A percentile compares a stretch with the other conserved stretches of the same genome.
These are phyloP conservation scores for Patellifolia procumbens DNA, from an alignment of 179 eudicot species.

Conservation along the genomic window DNA sequence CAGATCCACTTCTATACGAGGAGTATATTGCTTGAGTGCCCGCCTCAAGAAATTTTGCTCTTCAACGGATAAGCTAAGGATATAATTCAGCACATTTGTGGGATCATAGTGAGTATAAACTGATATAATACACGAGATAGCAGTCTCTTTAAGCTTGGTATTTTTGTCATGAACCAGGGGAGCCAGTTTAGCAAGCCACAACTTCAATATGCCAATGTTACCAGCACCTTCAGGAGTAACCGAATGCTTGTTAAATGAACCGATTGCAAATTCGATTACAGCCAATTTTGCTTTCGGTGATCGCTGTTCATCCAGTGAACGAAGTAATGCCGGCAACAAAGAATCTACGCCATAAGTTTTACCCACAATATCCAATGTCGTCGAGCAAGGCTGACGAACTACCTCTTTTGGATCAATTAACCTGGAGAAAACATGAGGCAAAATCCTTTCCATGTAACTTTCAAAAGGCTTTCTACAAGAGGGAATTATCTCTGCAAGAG, in stretches of 20 bases:
- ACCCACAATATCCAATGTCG: slow-evolving; percentile 81
- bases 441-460: slow-evolving; percentile 92
- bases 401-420: slow-evolving; percentile 93
- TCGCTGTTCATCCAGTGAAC: slow-evolving; percentile 95
- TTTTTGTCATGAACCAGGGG: slow-evolving; percentile 92
- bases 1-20: slow-evolving; percentile 97
- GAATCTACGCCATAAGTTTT: slow-evolving; percentile 93
- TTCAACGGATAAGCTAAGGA: slow-evolving; percentile 88
- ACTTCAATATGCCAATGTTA: slow-evolving; percentile 77
- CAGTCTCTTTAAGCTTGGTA: slow-evolving; percentile 86
- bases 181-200: slow-evolving; percentile 93
- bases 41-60: slow-evolving; percentile 94
- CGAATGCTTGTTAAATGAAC: slow-evolving; percentile 86
- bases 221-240: slow-evolving; percentile 73
- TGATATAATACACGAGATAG: slow-evolving; percentile 86
- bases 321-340: slow-evolving; percentile 90
- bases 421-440: slow-evolving; percentile 94
- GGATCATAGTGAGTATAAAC: slow-evolving; percentile 88
- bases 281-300: slow-evolving; percentile 98
- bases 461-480: slow-evolving; percentile 92
- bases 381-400: slow-evolving; percentile 92
- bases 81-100: slow-evolving; percentile 71
- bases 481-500: slow-evolving; percentile 93
- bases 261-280: slow-evolving; percentile 88
- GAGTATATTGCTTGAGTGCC: slow-evolving; percentile 91